phyloP scores from a whole-genome alignment of 2,329 filamentous ascomycete genomes.

The Xylaria sp. region DNA sequence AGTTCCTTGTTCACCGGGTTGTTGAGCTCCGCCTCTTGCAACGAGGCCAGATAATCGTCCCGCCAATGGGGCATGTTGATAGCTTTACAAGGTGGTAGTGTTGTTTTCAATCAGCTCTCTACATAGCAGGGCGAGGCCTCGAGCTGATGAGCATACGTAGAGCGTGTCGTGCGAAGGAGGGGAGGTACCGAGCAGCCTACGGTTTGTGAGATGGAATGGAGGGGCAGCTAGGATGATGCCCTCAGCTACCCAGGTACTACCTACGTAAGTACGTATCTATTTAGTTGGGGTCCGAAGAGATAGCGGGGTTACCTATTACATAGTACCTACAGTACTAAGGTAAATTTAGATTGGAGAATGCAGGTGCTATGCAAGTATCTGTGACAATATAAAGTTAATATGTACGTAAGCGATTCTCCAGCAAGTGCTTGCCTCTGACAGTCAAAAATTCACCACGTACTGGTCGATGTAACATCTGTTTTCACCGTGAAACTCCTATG shows the following conservation, averaged over 20 bases:
- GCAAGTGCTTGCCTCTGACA: no score
- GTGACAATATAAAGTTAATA: no score
- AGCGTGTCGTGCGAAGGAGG: not conserved
- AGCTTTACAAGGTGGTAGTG: not conserved
- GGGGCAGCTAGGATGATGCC: constrained; percentile 23
- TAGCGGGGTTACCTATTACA: constrained; percentile 6
- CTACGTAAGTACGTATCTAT: no score
- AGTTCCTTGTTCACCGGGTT: constrained; percentile 70
- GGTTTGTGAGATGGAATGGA: constrained; percentile 11
- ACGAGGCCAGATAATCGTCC: constrained; percentile 80
- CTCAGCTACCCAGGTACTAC: not conserved
- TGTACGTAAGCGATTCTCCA: no score
- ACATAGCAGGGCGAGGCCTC: constrained; percentile 17
- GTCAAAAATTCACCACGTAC: no score
- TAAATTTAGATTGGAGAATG: not conserved
- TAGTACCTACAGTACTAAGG: no score
- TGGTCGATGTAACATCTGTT: no score
- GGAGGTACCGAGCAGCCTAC: not conserved
- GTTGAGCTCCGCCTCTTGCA: constrained; percentile 78
- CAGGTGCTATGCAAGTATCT: no score
- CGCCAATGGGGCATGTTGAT: constrained; percentile 71
- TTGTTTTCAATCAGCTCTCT: not conserved
- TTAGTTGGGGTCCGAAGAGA: no score
- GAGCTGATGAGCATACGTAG: not conserved
- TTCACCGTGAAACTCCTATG: no score